Base-by-base conservation (phyloP, 2,329 filamentous ascomycete genomes). In the Huntiella decipiens region DNA sequence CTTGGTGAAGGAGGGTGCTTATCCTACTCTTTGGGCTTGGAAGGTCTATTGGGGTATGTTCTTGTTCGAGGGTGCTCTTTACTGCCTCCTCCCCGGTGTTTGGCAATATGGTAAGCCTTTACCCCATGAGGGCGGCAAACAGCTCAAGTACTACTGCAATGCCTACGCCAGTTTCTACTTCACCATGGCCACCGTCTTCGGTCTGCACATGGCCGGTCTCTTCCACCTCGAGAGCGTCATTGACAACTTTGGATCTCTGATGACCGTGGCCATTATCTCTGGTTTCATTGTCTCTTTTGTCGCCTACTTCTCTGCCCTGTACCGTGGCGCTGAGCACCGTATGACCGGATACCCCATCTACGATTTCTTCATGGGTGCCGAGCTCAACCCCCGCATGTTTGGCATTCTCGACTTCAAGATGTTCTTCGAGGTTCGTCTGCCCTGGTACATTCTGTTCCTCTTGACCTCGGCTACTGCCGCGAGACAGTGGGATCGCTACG, bases 31-130 rank as follows among this genome's bases (percentile, higher is more conserved):
- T 45, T 79, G 79, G 60, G 87, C 87, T 2, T 98, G 88, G 87
- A 63, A 70, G 49, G 92, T 94, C 58, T 98, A 96, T 69, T 98
- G 91, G 91, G 67, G 69, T 45, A 96, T 95, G 62, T 81, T 93
- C 64, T 61, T 93, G 55, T 82, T 86, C 48, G 83, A 96, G 65
- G 83, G 71, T 47, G 67, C 77, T 36, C 82, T 81, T 59, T 98
- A 98, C 65, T 74, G 88, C 57, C 65, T 78, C 50, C 74, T 95
- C 56, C 91, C 91, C 2, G 91, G 91, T 52, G 77, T 98, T 51
- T 87, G 78, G 64, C 76, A 78, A 50, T 82, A 85, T 58, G 91
- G 91, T 54, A 93, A 94, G 65, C 81, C 88, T 41, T 73, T 98
- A 39, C 74, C 79, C 16, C 82, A 92, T 58, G 71, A 79, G 56